These are phyloP conservation scores for Corrigiola litoralis DNA, from an alignment of 179 eudicot species.

Conservation along the genomic window DNA sequence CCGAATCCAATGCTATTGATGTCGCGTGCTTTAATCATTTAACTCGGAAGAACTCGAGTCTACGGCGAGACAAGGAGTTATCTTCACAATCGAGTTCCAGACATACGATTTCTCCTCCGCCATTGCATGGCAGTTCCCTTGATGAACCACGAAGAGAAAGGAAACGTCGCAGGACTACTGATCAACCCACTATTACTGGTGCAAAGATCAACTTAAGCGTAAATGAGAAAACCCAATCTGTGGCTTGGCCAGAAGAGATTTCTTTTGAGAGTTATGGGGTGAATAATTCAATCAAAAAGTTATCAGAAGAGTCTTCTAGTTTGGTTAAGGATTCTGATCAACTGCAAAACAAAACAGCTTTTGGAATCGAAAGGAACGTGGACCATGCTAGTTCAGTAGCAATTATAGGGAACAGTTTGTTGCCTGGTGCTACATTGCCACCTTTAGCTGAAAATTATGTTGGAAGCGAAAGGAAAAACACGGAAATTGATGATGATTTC, in stretches of 20 bases:
- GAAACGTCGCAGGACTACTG: constrained; percentile 36
- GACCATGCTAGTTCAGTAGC: constrained; percentile 12
- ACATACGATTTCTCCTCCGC: background rate
- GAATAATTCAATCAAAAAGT: constrained; percentile 12
- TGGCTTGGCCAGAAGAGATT: constrained; percentile 11
- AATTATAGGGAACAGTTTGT: no score
- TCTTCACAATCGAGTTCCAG: background rate
- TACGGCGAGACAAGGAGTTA: background rate
- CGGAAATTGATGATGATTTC: constrained; percentile 21
- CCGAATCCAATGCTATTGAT: background rate
- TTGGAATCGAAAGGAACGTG: constrained; percentile 2
- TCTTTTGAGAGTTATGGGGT: constrained; percentile 1
- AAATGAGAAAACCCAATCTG: constrained; percentile 4
- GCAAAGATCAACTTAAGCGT: background rate
- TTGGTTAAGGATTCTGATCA: constrained; percentile 2
- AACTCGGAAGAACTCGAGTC: background rate
- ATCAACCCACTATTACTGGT: constrained; percentile 13
- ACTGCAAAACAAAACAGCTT: constrained; percentile 1
- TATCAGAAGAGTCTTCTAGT: background rate
- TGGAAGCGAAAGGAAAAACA: background rate
- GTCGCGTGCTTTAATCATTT: background rate
- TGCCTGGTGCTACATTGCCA: no score
- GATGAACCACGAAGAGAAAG: constrained; percentile 24
- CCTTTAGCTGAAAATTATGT: constrained; percentile 7
- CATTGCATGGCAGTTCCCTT: constrained; percentile 15